Evolutionary conservation across 495 filamentous ascomycete species (phyloP), one percentile per base, ranked within the genome.

Genomic region (Penicillium malachiteum): DNA sequence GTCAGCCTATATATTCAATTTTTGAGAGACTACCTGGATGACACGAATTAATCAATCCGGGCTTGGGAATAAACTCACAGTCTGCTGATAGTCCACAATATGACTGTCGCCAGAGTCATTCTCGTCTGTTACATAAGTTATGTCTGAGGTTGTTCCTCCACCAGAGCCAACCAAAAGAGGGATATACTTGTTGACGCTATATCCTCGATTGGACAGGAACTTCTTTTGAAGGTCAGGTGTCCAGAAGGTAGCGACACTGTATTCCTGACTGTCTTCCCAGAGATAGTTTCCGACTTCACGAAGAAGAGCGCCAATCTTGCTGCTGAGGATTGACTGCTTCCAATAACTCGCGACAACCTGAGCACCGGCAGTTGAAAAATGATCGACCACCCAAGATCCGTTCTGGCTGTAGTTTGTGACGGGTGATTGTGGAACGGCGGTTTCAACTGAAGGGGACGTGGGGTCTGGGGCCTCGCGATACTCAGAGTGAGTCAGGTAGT

Each of bases 261-360:
- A 72, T 48, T 80, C 77, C 30, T 78, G 62, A 42, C 76, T 79
- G 55, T 83, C 80, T 52, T 82, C 78, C 80, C 80, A 82, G 3
- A 72, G 70, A 60, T 78, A 80, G 21, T 71, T 68, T 0, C 73
- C 76, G 14, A 80, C 72, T 7, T 63, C 47, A 13, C 50, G 33
- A 32, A 81, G 46, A 7, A 78, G 58, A 3, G 60, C 54, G 31
- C 63, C 62, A 0, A 70, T 64, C 3, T 65, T 68, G 7, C 65
- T 60, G 13, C 60, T 58, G 1, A 83, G 58, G 9, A 81, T 57
- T 47, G 79, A 59, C 26, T 76, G 26, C 21, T 80, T 71, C 74
- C 76, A 78, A 55, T 79, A 81, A 30, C 73, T 64, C 5, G 65
- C 78, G 3, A 67, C 57, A 1, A 67, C 63, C 55, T 74, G 58